phyloP scores from a whole-genome alignment of 1,284 basidiomycete species.

The Ceratobasidium papillatum region DNA sequence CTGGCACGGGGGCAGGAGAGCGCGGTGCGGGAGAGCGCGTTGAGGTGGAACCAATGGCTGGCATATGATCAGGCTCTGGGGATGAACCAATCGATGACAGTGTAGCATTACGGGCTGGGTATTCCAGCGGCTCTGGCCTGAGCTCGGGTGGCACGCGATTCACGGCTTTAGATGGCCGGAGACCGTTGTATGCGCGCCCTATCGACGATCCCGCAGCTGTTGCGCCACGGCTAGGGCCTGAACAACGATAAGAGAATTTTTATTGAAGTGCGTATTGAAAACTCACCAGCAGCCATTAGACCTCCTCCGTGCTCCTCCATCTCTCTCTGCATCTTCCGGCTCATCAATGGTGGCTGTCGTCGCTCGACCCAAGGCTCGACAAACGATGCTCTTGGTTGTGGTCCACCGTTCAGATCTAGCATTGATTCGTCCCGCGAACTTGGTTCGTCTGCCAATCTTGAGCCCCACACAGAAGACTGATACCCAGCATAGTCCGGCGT shows the following conservation, averaged over 20 bases:
- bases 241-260: no score
- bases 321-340: conserved; percentile 6
- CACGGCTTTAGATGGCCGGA: not conserved
- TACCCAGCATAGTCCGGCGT: conserved; percentile 4
- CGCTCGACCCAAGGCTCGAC: conserved; percentile 9
- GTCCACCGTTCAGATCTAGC: conserved; percentile 25
- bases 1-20: not conserved
- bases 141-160: not conserved
- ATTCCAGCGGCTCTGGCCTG: not conserved
- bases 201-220: not conserved
- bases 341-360: not conserved
- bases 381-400: not conserved
- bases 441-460: not conserved
- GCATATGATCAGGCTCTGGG: no score
- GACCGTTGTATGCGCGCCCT: not conserved
- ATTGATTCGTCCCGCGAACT: not conserved
- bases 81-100: not conserved
- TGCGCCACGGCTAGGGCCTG: not conserved
- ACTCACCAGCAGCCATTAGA: not conserved
- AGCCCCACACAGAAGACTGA: not conserved
- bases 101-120: not conserved
- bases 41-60: no score
- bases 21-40: no score
- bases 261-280: not conserved
- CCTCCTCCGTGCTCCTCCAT: not conserved